Evolutionary conservation across 2,329 filamentous ascomycete species (phyloP), one percentile per base, ranked within the genome.

Genomic region (Diaporthe sp.): DNA sequence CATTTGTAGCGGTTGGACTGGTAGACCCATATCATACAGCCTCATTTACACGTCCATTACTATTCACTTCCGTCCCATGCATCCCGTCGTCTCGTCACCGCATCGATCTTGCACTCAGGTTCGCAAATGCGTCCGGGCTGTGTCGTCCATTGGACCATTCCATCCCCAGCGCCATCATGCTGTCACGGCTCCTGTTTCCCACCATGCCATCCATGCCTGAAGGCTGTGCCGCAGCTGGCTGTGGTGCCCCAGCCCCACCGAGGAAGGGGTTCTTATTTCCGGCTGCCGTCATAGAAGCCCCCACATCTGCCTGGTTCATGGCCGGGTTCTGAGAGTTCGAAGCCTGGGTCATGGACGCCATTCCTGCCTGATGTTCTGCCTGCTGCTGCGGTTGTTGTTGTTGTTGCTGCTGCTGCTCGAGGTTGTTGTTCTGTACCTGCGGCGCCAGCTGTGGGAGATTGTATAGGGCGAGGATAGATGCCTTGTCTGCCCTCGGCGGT

Each of bases 51-150:
- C 19, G 15, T 71, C n/a, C 50, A 66, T 50, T 33, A n/a, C 50
- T 40, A 52, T 45, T 47, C 55, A 12, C 69, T 66, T 42, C 42
- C 17, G 25, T 47, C 55, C 35, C 69, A 40, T 61, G 35, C 30
- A 28, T 69, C 61, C 61, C 57, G 50, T 75, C 52, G 77, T 75
- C 55, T 30, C 47, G 75, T 83, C 77, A 82, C 73, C 80, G 84
- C 78, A 87, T 80, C 79, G 89, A 88, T 77, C 89, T 86, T 70
- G 93, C 91, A 79, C 93, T 95, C 77, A 96, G 85, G 68, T 92
- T 94, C 3, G 93, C 91, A 87, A 95, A 96, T 19, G 94, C 94
- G 82, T 96, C 94, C 4, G 94, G 94, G 78, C 93, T 95, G 80
- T 95, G 93, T 55, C 94, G 86, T 13, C 94, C 94, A 78, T 92